Evolutionary conservation across 805 yeast species (phyloP).

Genomic region (Teunomyces stri): DNA sequence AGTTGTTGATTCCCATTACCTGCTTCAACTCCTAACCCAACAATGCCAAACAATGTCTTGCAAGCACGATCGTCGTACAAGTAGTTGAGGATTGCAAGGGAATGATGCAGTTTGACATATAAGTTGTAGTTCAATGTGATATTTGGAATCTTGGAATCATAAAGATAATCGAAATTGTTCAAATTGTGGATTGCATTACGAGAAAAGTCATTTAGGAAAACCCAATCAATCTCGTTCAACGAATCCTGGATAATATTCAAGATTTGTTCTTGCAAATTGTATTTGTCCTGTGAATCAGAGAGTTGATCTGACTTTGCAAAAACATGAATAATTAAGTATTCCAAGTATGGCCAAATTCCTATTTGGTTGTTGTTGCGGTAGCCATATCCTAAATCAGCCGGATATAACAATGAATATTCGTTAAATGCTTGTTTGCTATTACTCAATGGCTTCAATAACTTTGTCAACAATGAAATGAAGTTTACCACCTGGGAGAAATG

Average conservation of each 20-base stretch:
- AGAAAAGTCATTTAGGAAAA: conserved; percentile 49
- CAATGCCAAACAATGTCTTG: conserved; percentile 52
- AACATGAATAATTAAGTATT: conserved; percentile 65
- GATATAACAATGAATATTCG: conserved; percentile 49
- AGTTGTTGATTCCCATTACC: conserved; percentile 41
- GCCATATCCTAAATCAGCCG: conserved; percentile 58
- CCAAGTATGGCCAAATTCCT: conserved; percentile 81
- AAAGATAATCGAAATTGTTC: conserved; percentile 16
- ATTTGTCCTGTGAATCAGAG: conserved; percentile 28
- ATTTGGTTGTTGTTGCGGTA: conserved; percentile 46
- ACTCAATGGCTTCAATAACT: conserved; percentile 31
- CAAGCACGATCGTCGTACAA: conserved; percentile 61
- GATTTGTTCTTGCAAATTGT: conserved; percentile 52
- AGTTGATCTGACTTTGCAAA: conserved; percentile 51
- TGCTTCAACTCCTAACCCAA: conserved; percentile 59
- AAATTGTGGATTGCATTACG: conserved; percentile 40
- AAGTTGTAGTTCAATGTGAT: conserved; percentile 18
- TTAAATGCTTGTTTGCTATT: conserved; percentile 25
- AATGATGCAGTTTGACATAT: conserved; percentile 65
- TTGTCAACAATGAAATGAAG: conserved; percentile 53
- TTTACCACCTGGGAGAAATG: conserved; percentile 59
- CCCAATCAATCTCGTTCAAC: conserved; percentile 37
- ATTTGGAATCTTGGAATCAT: conserved; percentile 18
- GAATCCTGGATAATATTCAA: conserved; percentile 48
- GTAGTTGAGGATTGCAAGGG: conserved; percentile 59